Evolutionary conservation across 345 rosid genomes (phyloP).

Genomic region (Geranium brycei): DNA sequence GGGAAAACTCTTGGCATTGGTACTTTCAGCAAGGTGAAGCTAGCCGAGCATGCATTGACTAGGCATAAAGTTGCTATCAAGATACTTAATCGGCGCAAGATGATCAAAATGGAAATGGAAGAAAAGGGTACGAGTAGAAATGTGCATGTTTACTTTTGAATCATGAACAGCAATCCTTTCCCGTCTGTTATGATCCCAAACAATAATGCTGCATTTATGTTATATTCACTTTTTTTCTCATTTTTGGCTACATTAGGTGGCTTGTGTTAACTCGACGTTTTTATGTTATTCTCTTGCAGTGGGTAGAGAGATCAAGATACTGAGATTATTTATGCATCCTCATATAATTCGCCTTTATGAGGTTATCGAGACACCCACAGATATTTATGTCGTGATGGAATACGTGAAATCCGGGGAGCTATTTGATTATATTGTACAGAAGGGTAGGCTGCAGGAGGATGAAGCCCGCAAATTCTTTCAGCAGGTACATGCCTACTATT

Average conservation of each 20-base stretch:
- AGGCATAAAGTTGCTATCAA: conserved; percentile 91
- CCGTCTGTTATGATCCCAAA: no score
- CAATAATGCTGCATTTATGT: neutral
- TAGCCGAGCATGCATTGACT: conserved; percentile 75
- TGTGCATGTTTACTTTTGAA: neutral
- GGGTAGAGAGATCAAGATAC: conserved; percentile 88
- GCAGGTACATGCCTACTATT: conserved; percentile 42
- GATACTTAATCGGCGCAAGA: conserved; percentile 80
- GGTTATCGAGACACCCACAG: conserved; percentile 79
- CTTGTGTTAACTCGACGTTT: neutral
- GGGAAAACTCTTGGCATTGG: conserved; percentile 88
- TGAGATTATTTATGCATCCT: conserved; percentile 97
- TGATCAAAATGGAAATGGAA: conserved; percentile 72
- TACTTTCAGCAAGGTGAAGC: conserved; percentile 85
- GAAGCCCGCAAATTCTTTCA: conserved; percentile 94
- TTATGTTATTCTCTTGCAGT: conserved; percentile 35
- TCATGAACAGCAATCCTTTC: neutral
- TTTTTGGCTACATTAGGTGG: no score
- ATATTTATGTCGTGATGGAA: conserved; percentile 90
- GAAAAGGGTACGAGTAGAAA: conserved; percentile 49
- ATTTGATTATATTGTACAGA: conserved; percentile 92
- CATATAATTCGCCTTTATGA: conserved; percentile 93
- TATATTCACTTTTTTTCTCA: neutral
- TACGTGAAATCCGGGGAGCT: conserved; percentile 96
- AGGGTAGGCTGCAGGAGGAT: conserved; percentile 91